phyloP scores from a whole-genome alignment of 2,329 filamentous ascomycete species.

The Trichoderma cornu-damae region DNA sequence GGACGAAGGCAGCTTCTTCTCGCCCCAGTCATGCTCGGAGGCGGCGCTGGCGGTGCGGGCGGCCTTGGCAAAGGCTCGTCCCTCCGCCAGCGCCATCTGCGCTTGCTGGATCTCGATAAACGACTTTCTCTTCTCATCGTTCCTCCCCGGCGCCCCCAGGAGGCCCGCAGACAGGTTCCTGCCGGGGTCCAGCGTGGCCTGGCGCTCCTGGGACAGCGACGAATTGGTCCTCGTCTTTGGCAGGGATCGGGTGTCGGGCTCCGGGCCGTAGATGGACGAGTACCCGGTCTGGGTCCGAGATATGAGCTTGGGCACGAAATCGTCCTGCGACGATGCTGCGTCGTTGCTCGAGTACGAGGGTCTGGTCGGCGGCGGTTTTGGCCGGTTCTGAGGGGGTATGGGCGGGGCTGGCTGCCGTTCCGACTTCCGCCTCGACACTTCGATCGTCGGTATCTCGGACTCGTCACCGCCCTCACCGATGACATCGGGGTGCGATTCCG shows the following conservation, averaged over 20 bases:
- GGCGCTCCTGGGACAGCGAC: not conserved
- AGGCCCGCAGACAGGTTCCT: conserved; percentile 37
- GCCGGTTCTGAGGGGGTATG: conserved; percentile 26
- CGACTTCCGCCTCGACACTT: conserved; percentile 60
- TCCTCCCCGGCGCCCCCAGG: conserved; percentile 36
- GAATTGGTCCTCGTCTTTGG: conserved; percentile 17
- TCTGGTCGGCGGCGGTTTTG: conserved; percentile 12
- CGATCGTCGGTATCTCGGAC: conserved; percentile 63
- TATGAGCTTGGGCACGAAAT: conserved; percentile 51
- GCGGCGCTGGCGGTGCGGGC: conserved; percentile 33
- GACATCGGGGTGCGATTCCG: conserved; percentile 65
- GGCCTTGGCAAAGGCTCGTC: conserved; percentile 52
- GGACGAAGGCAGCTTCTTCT: conserved; percentile 22
- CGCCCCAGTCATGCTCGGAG: conserved; percentile 33
- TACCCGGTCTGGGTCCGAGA: conserved; percentile 56
- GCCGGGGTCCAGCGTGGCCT: conserved; percentile 30
- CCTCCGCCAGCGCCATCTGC: conserved; percentile 57
- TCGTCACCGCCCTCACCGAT: conserved; percentile 93
- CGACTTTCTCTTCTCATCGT: conserved; percentile 50
- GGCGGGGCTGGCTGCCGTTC: conserved; percentile 33
- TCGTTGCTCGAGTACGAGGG: conserved; percentile 7
- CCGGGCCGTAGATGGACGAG: conserved; percentile 32
- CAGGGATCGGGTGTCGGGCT: conserved; percentile 16
- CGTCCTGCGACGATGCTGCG: conserved; percentile 27
- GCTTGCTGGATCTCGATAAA: conserved; percentile 56